These are phyloP conservation scores for Cucumis hystrix DNA, from an alignment of 306 rosid species.

Conservation along the genomic window DNA sequence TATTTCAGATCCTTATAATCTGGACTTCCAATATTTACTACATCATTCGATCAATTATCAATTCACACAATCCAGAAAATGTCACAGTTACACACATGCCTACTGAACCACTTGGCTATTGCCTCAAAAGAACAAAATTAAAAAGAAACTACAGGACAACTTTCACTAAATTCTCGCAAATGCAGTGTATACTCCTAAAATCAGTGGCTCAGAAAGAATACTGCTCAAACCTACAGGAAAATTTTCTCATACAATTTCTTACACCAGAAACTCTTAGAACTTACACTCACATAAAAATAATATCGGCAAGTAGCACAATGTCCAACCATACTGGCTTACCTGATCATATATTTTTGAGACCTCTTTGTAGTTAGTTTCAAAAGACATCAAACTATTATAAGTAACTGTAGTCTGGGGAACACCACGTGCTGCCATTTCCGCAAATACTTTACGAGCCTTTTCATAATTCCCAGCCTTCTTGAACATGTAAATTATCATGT, in stretches of 20 bases:
- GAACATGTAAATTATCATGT: constrained; percentile 88
- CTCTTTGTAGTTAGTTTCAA: constrained; percentile 82
- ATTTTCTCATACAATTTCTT: background rate
- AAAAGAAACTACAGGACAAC: background rate
- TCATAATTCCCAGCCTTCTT: constrained; percentile 83
- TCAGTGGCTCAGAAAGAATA: background rate
- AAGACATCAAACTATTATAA: constrained; percentile 87
- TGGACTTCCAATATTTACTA: background rate
- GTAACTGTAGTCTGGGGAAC: constrained; percentile 65
- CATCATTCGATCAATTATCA: background rate
- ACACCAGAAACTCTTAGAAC: background rate
- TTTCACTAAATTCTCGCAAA: background rate
- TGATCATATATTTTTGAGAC: constrained; percentile 80
- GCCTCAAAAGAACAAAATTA: background rate
- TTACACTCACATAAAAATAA: background rate
- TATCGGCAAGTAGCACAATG: background rate
- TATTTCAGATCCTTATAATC: background rate
- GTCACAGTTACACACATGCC: background rate
- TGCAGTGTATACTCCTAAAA: background rate
- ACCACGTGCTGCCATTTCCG: constrained; percentile 67
- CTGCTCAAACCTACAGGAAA: background rate
- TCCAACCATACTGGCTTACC: constrained; percentile 29
- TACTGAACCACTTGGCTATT: background rate
- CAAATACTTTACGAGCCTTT: constrained; percentile 69
- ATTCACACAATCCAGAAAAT: background rate